Evolutionary conservation across 495 filamentous ascomycete species (phyloP).

Genomic region (Penicillium bovifimosum): DNA sequence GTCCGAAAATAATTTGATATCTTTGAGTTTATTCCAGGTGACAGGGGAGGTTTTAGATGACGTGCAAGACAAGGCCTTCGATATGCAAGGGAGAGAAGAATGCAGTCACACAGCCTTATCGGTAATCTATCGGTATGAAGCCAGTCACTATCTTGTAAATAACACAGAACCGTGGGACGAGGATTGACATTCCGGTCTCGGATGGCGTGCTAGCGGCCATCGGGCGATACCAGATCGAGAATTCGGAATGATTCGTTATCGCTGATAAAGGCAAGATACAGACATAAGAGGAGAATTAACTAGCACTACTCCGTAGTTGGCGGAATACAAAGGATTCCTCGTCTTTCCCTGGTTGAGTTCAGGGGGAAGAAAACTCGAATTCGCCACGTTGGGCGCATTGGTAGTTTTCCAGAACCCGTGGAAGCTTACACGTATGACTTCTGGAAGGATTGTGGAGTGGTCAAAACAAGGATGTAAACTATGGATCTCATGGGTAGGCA

Average conservation of each 20-base stretch:
- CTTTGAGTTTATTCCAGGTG: constrained; percentile 3
- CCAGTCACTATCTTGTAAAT: neutral
- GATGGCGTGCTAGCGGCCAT: constrained; percentile 22
- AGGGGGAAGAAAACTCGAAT: constrained; percentile 2
- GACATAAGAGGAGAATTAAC: neutral
- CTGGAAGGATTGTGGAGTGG: constrained; percentile 5
- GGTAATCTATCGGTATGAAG: neutral
- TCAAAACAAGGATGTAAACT: neutral
- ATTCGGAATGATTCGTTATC: neutral
- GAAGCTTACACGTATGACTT: constrained; percentile 8
- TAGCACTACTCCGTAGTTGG: too few relatives aligned
- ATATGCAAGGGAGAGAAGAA: constrained; percentile 14
- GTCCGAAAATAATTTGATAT: neutral
- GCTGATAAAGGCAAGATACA: neutral
- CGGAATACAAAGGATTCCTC: neutral
- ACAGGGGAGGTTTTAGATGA: constrained; percentile 1
- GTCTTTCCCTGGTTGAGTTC: constrained; percentile 1
- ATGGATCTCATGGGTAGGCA: neutral
- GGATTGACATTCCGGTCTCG: constrained; percentile 25
- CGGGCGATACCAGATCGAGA: constrained; percentile 13
- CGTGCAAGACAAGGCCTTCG: constrained; percentile 1
- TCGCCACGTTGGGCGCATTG: constrained; percentile 8
- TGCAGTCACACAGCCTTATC: constrained; percentile 7
- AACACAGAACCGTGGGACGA: constrained; percentile 20
- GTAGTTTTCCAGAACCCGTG: constrained; percentile 4